These are phyloP conservation scores for Monosporascus sp. DNA, from an alignment of 2,329 filamentous ascomycete species.

Conservation along the genomic window DNA sequence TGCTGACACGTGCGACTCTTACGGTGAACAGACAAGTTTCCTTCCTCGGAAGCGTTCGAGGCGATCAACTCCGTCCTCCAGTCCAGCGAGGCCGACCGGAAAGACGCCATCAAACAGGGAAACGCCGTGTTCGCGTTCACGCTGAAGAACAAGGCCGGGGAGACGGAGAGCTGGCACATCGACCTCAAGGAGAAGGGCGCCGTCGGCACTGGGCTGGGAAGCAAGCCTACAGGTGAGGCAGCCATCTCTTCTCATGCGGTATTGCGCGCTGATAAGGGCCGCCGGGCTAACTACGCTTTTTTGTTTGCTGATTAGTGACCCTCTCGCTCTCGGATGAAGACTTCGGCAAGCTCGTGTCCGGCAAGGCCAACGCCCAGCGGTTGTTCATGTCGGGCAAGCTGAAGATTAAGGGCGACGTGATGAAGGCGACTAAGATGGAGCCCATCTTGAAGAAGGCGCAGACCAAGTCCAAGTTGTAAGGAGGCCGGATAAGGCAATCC, in stretches of 20 bases:
- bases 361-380: conserved; percentile 90
- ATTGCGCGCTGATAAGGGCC: neutral
- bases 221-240: conserved; percentile 75
- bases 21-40: conserved; percentile 63
- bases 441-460: conserved; percentile 86
- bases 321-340: conserved; percentile 78
- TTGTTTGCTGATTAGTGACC: conserved; percentile 57
- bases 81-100: conserved; percentile 61
- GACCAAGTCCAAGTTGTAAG: conserved; percentile 75
- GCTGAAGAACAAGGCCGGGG: conserved; percentile 78
- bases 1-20: conserved; percentile 1
- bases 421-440: conserved; percentile 98
- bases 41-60: conserved; percentile 88
- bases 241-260: neutral
- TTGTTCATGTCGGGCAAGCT: conserved; percentile 98
- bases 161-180: conserved; percentile 85
- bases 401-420: conserved; percentile 96
- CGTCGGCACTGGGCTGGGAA: conserved; percentile 71
- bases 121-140: conserved; percentile 86
- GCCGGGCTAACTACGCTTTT: neutral
- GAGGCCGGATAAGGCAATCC: neutral
- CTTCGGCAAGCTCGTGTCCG: conserved; percentile 75
- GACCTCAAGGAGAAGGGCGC: conserved; percentile 87
- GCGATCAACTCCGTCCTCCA: conserved; percentile 69
- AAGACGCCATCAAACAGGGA: conserved; percentile 85